Evolutionary conservation across 352 stramenopile species (phyloP), one percentile per base, ranked within the genome.

Genomic region (Albugo candida): DNA sequence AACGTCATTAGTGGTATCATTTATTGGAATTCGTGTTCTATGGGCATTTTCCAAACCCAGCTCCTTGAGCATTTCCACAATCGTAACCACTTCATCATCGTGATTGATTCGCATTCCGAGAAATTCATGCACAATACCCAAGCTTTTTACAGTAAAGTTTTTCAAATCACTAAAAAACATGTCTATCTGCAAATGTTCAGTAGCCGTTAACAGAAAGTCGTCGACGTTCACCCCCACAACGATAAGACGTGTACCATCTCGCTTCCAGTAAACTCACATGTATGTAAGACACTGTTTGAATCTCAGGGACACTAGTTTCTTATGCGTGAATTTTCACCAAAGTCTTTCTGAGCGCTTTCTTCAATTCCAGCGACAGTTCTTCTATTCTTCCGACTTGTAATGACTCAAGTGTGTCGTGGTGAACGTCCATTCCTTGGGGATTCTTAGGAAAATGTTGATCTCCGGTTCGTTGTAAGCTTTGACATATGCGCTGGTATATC

Each of bases 291-390:
- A 43, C 19, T 21, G 38, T 8, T 3, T 8, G 8, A 21, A 8
- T 8, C 38, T 21, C 17, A 21, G 17, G 3, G 17, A 19, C 19
- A 8, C 17, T 8, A 53, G 17, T 19, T 41, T 40, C n/a, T 49
- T 13, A 18, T 53, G 36, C n/a, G 47, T 16, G 3, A 55, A 18
- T 5, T 45, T 6, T 20, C 45, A 36, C 50, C 50, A 55, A 34
- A 48, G 17, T 18, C 43, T 1, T 14, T 18, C 27, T 13, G 50
- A 44, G 18, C 52, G 50, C 13, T 49, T 50, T n/a, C 51, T 21
- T 36, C 20, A 41, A 43, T 43, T 43, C 38, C 8, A 21, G 17
- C 38, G 19, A 3, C 38, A 43, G 8, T 19, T 10, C 38, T 10
- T 50, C 19, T 8, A 10, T 31, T 8, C 24, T 31, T 31, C 8